Evolutionary conservation across 805 yeast species (phyloP), one percentile per base, ranked within the genome.

Genomic region (Soucietia sequanensis): DNA sequence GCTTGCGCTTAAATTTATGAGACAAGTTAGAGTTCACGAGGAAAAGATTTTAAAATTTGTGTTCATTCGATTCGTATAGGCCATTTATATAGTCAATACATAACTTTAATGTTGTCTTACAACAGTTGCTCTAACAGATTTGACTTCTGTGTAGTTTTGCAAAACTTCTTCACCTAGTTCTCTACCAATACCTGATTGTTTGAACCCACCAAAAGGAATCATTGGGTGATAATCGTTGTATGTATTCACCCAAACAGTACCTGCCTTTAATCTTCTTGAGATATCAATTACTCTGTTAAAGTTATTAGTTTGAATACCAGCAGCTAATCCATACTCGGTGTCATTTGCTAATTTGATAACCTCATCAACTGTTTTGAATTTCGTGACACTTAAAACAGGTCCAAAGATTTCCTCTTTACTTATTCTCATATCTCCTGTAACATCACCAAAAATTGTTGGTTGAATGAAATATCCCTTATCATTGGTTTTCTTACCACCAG

Each of bases 211-310:
- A 33, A 62, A 62, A 18, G 68, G 68, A 33, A 83, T 77, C 46
- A 72, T 72, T 44, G 70, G 60, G 50, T 78, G 80, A 49, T 79
- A 77, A 46, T 78, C 83, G 50, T 82, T 81, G 34, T 81, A 78
- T 10, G 81, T 71, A 60, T 83, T 83, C 50, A 83, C 64, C 77
- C 84, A 83, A 18, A 82, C 78, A 33, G 76, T 75, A 17, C 91
- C 91, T 4, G 84, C 78, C 46, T 78, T 73, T 37, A 83, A 57
- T 15, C 36, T 39, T 23, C 39, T 37, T 8, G 43, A 32, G 27
- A 46, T 39, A 30, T 41, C 32, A 23, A 39, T 37, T 6, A 28
- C 34, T 27, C 29, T 51, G 43, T 53, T 50, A 25, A 43, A 37
- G 42, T 52, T 43, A n/a, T 51, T 38, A 12, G 76, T 64, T 51